Conservation (phyloP, 2,329 filamentous ascomycete species). For the Hymenoscyphus albidus region DNA sequence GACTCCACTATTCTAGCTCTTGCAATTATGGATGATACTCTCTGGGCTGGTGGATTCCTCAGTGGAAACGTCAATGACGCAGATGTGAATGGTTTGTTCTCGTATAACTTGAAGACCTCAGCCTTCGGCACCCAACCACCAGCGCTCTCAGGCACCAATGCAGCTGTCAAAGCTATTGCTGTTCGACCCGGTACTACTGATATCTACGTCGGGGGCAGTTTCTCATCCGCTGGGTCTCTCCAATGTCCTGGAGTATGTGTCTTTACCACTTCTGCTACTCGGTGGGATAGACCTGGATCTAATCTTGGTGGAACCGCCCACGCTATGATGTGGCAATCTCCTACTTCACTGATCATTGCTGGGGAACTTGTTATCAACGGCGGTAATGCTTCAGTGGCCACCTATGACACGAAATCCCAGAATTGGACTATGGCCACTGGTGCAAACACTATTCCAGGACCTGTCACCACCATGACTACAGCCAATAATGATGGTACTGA, state of each 20-base stretch:
- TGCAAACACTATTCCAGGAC: conserved; percentile 68
- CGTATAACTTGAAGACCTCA: conserved; percentile 69
- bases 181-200: conserved; percentile 66
- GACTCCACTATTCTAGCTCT: conserved; percentile 75
- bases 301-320: conserved; percentile 68
- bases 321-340: conserved; percentile 70
- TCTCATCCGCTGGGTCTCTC: conserved; percentile 77
- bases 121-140: conserved; percentile 70
- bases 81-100: conserved; percentile 67
- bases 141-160: conserved; percentile 64
- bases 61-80: conserved; percentile 64
- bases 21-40: conserved; percentile 58
- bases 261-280: conserved; percentile 64
- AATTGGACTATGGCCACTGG: conserved; percentile 63
- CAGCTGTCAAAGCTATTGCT: conserved; percentile 72
- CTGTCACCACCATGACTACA: conserved; percentile 70
- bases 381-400: conserved; percentile 63
- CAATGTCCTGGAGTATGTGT: conserved; percentile 79
- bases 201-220: conserved; percentile 83
- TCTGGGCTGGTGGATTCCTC: conserved; percentile 81
- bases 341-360: conserved; percentile 68
- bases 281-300: conserved; percentile 78
- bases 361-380: conserved; percentile 70
- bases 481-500: conserved; percentile 69
- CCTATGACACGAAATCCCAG: conserved; percentile 65